These are phyloP conservation scores for Pyrus hybrid DNA, from an alignment of 331 rosid species.

Conservation along the genomic window DNA sequence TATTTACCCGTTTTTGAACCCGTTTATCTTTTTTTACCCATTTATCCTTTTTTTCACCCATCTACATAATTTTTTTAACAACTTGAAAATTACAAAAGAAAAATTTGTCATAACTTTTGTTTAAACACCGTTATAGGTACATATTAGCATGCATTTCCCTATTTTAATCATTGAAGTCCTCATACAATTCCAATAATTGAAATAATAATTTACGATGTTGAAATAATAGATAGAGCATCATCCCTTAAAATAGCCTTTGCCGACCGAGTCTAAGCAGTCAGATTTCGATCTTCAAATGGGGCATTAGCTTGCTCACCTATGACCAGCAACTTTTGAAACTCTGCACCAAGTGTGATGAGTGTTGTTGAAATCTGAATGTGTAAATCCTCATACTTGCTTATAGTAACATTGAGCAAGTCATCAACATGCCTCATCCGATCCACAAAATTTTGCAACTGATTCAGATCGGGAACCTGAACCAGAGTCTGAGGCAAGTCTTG, in stretches of 20 bases:
- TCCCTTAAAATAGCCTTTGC: slow-evolving; percentile 49
- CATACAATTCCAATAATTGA: too few species aligned
- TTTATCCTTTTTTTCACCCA: too few species aligned
- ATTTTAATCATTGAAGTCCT: too few species aligned
- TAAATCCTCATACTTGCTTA: slow-evolving; percentile 71
- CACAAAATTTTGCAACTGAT: slow-evolving; percentile 68
- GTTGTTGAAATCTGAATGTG: slow-evolving; percentile 66
- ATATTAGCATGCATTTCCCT: too few species aligned
- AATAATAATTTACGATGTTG: too few species aligned
- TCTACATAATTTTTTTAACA: too few species aligned
- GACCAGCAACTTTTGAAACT: slow-evolving; percentile 57
- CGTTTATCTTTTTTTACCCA: too few species aligned
- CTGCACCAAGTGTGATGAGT: slow-evolving; percentile 69
- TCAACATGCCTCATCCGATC: slow-evolving; percentile 81
- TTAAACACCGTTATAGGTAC: too few species aligned
- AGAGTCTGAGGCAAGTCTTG: slow-evolving; percentile 82
- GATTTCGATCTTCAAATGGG: slow-evolving; percentile 57
- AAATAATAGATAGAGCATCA: slow-evolving; percentile 62
- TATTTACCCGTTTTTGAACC: too few species aligned
- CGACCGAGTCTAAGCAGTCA: slow-evolving; percentile 65
- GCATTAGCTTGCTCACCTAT: slow-evolving; percentile 57
- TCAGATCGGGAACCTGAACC: slow-evolving; percentile 76
- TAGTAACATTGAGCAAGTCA: slow-evolving; percentile 54
- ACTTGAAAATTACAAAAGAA: too few species aligned
- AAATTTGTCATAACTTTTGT: too few species aligned